Evolutionary conservation across 768 basidiomycete species (phyloP).

Genomic region (Ramaria sp.): DNA sequence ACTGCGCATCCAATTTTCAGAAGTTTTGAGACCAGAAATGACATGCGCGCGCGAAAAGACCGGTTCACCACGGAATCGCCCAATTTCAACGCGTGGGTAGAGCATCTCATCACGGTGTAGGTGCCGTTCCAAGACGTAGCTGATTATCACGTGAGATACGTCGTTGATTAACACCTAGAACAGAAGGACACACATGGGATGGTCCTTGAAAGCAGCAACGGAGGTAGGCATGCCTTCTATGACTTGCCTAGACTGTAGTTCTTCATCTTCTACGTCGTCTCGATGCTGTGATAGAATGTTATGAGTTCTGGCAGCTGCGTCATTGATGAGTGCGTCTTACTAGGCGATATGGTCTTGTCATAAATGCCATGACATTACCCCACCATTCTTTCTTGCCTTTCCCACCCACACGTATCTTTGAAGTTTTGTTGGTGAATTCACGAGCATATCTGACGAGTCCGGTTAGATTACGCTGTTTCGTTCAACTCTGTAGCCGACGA

Average conservation of each 20-base stretch:
- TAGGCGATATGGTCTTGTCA: conserved; percentile 72
- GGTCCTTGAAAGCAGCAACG: conserved; percentile 88
- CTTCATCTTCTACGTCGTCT: conserved; percentile 89
- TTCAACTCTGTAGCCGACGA: conserved; percentile 31
- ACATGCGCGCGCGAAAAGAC: conserved; percentile 84
- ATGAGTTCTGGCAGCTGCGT: conserved; percentile 10
- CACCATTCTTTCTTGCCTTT: conserved; percentile 79
- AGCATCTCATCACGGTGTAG: conserved; percentile 83
- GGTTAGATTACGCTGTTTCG: not conserved
- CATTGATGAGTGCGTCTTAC: conserved; percentile 31
- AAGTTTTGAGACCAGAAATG: conserved; percentile 66
- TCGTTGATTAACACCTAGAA: not conserved
- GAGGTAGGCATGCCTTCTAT: conserved; percentile 91
- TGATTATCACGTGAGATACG: not conserved
- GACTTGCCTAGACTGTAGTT: conserved; percentile 64
- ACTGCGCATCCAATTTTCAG: conserved; percentile 90
- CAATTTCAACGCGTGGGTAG: conserved; percentile 69
- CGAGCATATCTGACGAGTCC: conserved; percentile 2
- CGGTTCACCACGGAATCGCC: conserved; percentile 85
- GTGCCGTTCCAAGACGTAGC: conserved; percentile 80
- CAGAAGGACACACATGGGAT: conserved; percentile 67
- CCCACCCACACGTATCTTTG: conserved; percentile 57
- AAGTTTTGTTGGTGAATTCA: conserved; percentile 35
- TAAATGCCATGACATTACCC: conserved; percentile 50
- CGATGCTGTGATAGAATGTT: conserved; percentile 47